Conservation (phyloP, 208 protist genomes). For the Herpetomonas muscarum region DNA sequence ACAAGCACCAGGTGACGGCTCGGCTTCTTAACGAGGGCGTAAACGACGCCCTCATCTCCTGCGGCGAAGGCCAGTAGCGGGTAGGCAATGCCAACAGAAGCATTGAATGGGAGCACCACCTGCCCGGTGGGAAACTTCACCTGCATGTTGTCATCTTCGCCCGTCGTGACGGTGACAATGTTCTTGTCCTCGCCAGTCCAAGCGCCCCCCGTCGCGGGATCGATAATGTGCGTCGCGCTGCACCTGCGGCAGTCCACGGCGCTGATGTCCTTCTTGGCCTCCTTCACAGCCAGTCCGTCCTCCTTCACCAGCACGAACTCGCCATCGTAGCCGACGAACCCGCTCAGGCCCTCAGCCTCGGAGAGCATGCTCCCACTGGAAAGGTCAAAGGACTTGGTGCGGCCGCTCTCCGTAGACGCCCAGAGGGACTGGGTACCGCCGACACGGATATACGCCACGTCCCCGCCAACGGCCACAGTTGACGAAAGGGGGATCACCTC, state of each 20-base stretch:
- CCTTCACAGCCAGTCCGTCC: neutral
- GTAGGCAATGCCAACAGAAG: constrained; percentile 20
- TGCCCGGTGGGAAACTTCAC: constrained; percentile 17
- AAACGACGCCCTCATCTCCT: constrained; percentile 12
- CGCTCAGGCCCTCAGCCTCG: neutral
- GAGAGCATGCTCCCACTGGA: neutral
- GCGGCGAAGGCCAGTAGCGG: constrained; percentile 24
- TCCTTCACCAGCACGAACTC: neutral
- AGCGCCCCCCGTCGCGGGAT: constrained; percentile 2
- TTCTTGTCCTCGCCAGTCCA: neutral
- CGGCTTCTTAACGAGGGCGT: constrained; percentile 43
- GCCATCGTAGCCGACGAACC: neutral
- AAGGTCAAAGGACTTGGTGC: neutral
- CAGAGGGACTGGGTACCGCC: constrained; percentile 12
- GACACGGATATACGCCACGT: neutral
- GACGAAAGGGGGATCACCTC: constrained; percentile 19
- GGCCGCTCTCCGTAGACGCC: constrained; percentile 7
- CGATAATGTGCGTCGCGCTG: constrained; percentile 4
- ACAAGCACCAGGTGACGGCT: constrained; percentile 64
- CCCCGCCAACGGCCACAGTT: neutral
- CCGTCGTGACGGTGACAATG: constrained; percentile 13
- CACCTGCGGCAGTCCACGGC: constrained; percentile 3
- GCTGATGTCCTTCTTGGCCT: neutral
- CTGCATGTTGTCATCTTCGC: constrained; percentile 4
- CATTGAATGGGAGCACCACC: constrained; percentile 8